Base-by-base conservation (phyloP, 2,329 filamentous ascomycete genomes). In the Fusarium poae region DNA sequence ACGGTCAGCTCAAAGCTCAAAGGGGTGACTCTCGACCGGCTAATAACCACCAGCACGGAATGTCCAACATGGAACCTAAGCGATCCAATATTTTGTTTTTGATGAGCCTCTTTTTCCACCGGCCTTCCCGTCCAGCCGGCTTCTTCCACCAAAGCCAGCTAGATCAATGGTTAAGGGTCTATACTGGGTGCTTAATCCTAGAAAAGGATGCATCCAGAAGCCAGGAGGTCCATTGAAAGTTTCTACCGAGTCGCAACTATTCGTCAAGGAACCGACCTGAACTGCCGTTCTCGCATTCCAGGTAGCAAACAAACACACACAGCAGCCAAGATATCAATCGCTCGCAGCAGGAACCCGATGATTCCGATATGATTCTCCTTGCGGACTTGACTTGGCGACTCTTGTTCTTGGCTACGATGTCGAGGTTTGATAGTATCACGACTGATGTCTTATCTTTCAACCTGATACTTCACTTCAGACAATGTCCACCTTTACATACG, bases 261-360 rank as follows among this genome's bases (percentile, higher is more conserved):
- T 53, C 53, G 27, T 52, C 57, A 49, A 54, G 46, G 43, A 43
- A 43, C 40, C 40, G 40, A 63, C 52, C 66, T 58, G 32, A 59
- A 70, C 48, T 70, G 71, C 64, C 69, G 69, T 69, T 71, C 61
- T 72, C 52, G 54, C 68, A 60, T 68, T 57, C 42, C 18, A 51
- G 32, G n/a, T 53, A 53, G 55, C 45, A 49, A 45, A 58, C 54
- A 59, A 46, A 62, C 53, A n/a, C 57, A 62, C 40, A 45, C 49
- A 55, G 59, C 49, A 67, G 39, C 67, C 60, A 62, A 51, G 43
- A 52, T 56, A 53, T 46, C 27, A 54, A 51, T 59, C 54, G 39
- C 34, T 58, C 62, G 52, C 45, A 51, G 50, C 46, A 45, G 52
- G 44, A 55, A 62, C 42, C 30, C 21, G 49, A 34, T 49, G 25